Percentiles rank a stretch among this genome's conserved stretches.
phyloP scores from a whole-genome alignment of 345 rosid genomes.

The Brassica rapa region DNA sequence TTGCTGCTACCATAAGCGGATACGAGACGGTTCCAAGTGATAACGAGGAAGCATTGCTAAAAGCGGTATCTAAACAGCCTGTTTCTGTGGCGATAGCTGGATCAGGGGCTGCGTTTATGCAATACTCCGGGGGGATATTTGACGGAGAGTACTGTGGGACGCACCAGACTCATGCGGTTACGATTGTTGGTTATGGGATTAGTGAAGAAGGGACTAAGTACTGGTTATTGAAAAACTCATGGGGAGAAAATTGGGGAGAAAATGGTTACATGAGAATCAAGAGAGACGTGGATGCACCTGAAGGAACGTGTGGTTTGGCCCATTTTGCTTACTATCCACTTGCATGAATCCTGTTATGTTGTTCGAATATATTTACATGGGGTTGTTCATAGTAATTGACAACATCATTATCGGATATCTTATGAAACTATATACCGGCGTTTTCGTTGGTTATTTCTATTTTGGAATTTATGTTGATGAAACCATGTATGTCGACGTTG shows the following conservation, averaged over 20 bases:
- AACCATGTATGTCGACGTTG: background rate
- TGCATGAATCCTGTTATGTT: background rate
- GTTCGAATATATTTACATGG: background rate
- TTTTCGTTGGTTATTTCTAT: slow-evolving; percentile 1
- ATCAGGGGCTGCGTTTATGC: slow-evolving; percentile 31
- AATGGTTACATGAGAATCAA: background rate
- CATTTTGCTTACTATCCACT: background rate
- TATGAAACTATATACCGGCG: background rate
- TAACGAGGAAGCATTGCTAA: slow-evolving; percentile 21
- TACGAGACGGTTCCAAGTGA: slow-evolving; percentile 29
- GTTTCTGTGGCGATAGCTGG: slow-evolving; percentile 35
- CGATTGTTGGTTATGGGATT: slow-evolving; percentile 51
- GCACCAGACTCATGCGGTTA: slow-evolving; percentile 48
- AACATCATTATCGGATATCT: background rate
- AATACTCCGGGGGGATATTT: slow-evolving; percentile 45
- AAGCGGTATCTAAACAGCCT: slow-evolving; percentile 25
- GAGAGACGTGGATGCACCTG: background rate
- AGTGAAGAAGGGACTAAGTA: slow-evolving; percentile 27
- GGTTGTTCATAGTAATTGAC: background rate
- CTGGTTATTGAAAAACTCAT: background rate
- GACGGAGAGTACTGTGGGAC: slow-evolving; percentile 41
- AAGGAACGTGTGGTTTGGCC: background rate
- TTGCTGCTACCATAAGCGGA: slow-evolving; percentile 24
- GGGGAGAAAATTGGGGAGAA: background rate
- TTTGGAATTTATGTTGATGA: background rate